Evolutionary conservation across 2,329 filamentous ascomycete genomes (phyloP).

Genomic region (Colletotrichum limetticola): DNA sequence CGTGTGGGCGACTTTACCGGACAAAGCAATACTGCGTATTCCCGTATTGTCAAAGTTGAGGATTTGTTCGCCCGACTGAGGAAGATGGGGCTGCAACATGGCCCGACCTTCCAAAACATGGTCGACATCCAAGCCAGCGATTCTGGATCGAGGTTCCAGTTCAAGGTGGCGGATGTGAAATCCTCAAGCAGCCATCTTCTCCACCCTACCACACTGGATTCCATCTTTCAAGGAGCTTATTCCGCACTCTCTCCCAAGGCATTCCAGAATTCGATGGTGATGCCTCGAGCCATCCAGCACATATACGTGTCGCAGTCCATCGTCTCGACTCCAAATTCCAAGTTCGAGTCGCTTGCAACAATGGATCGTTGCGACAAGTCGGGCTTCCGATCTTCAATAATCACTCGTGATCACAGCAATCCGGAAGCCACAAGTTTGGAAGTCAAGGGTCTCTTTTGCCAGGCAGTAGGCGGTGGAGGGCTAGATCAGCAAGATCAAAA

Average conservation of each 20-base stretch:
- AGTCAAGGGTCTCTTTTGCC: constrained; percentile 20
- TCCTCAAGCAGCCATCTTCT: constrained; percentile 56
- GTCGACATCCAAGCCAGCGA: constrained; percentile 35
- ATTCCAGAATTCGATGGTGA: constrained; percentile 13
- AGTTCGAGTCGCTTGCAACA: neutral
- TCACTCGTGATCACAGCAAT: neutral
- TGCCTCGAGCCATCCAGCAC: constrained; percentile 30
- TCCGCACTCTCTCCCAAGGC: neutral
- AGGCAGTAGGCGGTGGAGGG: neutral
- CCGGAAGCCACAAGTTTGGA: neutral
- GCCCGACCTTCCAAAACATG: constrained; percentile 18
- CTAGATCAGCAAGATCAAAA: neutral
- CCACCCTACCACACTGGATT: constrained; percentile 24
- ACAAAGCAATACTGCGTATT: constrained; percentile 44
- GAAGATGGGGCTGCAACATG: constrained; percentile 16
- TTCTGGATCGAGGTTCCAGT: constrained; percentile 58
- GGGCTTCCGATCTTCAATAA: constrained; percentile 5
- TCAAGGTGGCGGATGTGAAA: constrained; percentile 56
- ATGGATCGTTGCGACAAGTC: neutral
- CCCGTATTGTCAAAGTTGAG: constrained; percentile 49
- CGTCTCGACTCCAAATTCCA: neutral
- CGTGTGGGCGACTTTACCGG: constrained; percentile 36
- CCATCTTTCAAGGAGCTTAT: constrained; percentile 19
- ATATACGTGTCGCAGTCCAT: constrained; percentile 49
- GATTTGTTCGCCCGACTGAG: constrained; percentile 54